A percentile compares a stretch with the other conserved stretches of the same genome.
Conservation (phyloP, 176 grass and related monocot genomes). For the Musa troglodytarum region DNA sequence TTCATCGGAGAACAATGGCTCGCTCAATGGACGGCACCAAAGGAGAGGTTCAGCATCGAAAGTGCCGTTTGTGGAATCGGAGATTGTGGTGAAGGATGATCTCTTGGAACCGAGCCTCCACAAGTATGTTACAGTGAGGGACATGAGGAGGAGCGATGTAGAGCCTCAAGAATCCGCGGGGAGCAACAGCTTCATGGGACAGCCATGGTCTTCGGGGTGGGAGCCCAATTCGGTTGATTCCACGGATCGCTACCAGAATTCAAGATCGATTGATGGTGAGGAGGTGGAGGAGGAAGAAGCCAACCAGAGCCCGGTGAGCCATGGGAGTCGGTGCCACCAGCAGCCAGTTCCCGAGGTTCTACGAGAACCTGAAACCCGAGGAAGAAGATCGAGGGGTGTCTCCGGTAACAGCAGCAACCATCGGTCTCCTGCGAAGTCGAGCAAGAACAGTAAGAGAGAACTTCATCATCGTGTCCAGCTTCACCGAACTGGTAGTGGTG, state of each 20-base stretch:
- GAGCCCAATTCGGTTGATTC: slow-evolving; percentile 67
- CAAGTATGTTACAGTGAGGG: slow-evolving; percentile 82
- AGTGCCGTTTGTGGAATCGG: slow-evolving; percentile 39
- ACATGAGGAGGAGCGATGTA: slow-evolving; percentile 35
- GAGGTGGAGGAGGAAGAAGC: slow-evolving; percentile 45
- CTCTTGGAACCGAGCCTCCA: slow-evolving; percentile 72
- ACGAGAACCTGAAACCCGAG: neutral
- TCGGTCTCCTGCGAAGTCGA: neutral
- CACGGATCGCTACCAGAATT: slow-evolving; percentile 44
- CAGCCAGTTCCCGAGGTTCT: neutral
- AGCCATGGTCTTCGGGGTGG: slow-evolving; percentile 74
- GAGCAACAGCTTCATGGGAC: slow-evolving; percentile 76
- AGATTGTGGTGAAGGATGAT: slow-evolving; percentile 56
- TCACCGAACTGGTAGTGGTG: neutral
- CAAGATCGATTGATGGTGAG: slow-evolving; percentile 40
- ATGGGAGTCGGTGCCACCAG: neutral
- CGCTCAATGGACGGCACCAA: slow-evolving; percentile 27
- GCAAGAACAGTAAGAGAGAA: slow-evolving; percentile 6
- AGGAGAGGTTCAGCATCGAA: neutral
- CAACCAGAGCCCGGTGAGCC: neutral
- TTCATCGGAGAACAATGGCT: slow-evolving; percentile 45
- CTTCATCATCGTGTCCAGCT: neutral
- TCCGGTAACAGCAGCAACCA: neutral
- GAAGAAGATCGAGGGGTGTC: neutral
- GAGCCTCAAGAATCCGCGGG: slow-evolving; percentile 82